These are phyloP conservation scores for Chlorella sp. DNA, from an alignment of 139 green algal species.

Conservation along the genomic window DNA sequence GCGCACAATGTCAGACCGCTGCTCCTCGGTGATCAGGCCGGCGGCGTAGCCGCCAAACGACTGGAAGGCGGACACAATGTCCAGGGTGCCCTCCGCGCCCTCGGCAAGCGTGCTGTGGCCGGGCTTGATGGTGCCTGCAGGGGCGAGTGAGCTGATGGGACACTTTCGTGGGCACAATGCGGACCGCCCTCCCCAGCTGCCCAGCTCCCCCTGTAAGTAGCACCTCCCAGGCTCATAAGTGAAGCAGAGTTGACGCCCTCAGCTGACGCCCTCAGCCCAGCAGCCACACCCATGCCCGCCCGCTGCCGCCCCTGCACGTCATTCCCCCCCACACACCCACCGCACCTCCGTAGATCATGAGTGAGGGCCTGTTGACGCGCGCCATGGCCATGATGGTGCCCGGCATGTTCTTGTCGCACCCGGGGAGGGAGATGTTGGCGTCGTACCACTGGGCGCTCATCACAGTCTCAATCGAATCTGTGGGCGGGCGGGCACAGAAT, in stretches of 20 bases:
- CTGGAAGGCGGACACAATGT: slow-evolving; percentile 98
- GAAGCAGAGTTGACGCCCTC: too few relatives aligned
- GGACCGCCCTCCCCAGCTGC: too few relatives aligned
- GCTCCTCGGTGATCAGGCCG: slow-evolving; percentile 85
- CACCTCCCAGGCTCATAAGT: too few relatives aligned
- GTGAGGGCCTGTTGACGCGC: slow-evolving; percentile 90
- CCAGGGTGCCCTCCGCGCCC: slow-evolving; percentile 69
- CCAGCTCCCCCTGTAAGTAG: too few relatives aligned
- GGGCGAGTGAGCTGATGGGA: too few relatives aligned
- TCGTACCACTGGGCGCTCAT: slow-evolving; percentile 97
- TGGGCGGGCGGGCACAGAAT: neutral
- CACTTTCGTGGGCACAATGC: too few relatives aligned
- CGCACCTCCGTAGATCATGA: slow-evolving; percentile 96
- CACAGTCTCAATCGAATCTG: slow-evolving; percentile 96
- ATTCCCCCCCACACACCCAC: neutral
- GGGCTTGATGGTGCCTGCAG: slow-evolving; percentile 92
- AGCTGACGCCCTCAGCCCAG: too few relatives aligned
- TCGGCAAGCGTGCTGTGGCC: slow-evolving; percentile 53
- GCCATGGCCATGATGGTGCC: slow-evolving; percentile 97
- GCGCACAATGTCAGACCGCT: slow-evolving; percentile 90
- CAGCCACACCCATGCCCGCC: too few relatives aligned
- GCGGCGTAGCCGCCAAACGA: slow-evolving; percentile 87
- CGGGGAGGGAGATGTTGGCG: slow-evolving; percentile 89
- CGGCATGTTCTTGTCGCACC: slow-evolving; percentile 99
- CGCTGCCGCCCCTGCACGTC: too few relatives aligned